phyloP scores from a whole-genome alignment of 768 basidiomycete species.

The Coprinopsis sp. region DNA sequence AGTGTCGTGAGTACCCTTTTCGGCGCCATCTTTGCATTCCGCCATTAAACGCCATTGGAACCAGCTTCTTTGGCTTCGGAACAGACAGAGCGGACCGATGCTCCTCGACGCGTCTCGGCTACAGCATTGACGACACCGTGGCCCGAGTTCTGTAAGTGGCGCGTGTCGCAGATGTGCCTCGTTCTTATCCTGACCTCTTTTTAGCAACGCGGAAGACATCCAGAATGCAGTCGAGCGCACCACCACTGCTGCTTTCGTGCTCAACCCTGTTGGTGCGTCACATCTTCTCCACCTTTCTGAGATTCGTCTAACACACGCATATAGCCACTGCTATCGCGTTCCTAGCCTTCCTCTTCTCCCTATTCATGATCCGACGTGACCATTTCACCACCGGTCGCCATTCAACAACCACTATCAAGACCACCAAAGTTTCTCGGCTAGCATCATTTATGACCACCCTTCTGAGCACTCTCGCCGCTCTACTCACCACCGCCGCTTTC shows the following conservation, averaged over 20 bases:
- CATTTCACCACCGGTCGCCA: slow-evolving; percentile 32
- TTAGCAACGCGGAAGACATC: too few relatives aligned
- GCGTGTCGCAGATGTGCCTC: slow-evolving; percentile 12
- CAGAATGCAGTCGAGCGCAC: too few relatives aligned
- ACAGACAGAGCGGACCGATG: slow-evolving; percentile 38
- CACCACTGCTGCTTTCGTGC: slow-evolving; percentile 44
- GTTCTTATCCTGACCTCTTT: slow-evolving; percentile 34
- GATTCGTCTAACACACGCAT: slow-evolving; percentile 1
- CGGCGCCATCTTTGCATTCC: slow-evolving; percentile 7
- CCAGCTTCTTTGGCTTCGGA: slow-evolving; percentile 41
- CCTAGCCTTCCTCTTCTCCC: slow-evolving; percentile 43
- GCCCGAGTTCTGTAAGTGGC: slow-evolving; percentile 39
- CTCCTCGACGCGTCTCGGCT: slow-evolving; percentile 47
- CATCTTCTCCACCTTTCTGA: neutral
- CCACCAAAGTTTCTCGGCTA: neutral
- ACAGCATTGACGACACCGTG: slow-evolving; percentile 48
- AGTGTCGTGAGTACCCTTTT: slow-evolving; percentile 33
- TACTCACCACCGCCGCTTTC: neutral
- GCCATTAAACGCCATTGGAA: slow-evolving; percentile 12
- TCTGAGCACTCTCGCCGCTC: neutral
- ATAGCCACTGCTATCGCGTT: slow-evolving; percentile 48
- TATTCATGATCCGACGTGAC: slow-evolving; percentile 39
- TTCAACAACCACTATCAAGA: slow-evolving; percentile 16
- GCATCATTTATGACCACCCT: neutral
- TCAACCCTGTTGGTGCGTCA: slow-evolving; percentile 48